Evolutionary conservation across 2,329 filamentous ascomycete species (phyloP), one percentile per base, ranked within the genome.

Genomic region (Penicillium nordicum): DNA sequence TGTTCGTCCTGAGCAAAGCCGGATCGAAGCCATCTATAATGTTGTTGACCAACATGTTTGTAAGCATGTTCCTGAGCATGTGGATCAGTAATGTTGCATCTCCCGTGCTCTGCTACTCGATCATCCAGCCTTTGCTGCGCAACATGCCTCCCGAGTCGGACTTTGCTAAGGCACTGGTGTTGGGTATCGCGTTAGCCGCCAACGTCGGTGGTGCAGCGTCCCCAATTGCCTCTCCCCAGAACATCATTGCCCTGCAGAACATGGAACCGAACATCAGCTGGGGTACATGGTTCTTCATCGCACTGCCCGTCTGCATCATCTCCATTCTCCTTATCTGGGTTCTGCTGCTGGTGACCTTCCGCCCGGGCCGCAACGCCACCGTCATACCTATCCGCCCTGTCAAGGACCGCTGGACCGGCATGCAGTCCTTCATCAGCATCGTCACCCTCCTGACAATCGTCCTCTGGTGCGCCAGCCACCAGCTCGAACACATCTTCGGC

Each of bases 81-180:
- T 91, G 96, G 81, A 97, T 99, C 69, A 96, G 92, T 76, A 99
- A 99, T 65, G 95, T 99, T 29, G 94, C 94, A 1, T 93, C 95
- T 1, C 94, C 94, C 0, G 94, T 99, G 10, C 82, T 99, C 37
- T 99, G 94, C 79, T 97, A 95, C 74, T 96, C 92, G 21, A 97
- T 99, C 68, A 96, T 99, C 58, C 92, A 93, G 86, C 94, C 95
- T 4, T 92, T 99, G 79, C 83, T 99, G 29, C 90, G 94, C 58
- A 99, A 97, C 60, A 82, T 99, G 34, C 89, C 93, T 0, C 84
- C 89, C 0, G 92, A 94, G 68, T 96, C 92, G 16, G 84, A 88
- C 74, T 97, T 97, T 87, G 91, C 91, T 64, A 97, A 96, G 74
- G 92, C 94, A 2, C 84, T 97, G 46, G 92, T 99, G 64, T 86